Base-by-base conservation (phyloP, 139 green algal species). In the Chlorella sp. region DNA sequence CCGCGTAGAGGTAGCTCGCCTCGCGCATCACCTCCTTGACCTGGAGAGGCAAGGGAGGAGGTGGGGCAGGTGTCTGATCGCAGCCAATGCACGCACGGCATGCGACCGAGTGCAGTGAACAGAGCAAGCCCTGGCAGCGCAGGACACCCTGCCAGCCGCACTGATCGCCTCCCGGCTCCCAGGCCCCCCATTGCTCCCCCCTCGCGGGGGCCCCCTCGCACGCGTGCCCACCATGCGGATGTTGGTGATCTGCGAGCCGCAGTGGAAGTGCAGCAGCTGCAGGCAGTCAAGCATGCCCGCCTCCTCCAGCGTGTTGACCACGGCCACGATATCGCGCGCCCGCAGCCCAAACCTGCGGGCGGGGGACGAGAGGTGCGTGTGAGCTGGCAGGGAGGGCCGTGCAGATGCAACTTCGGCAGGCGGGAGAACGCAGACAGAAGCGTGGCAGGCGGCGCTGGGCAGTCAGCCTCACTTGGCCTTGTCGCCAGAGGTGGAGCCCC, bases 1-100 rank as follows among this genome's bases (percentile, higher is more conserved):
- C 88, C 7, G 78, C 81, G 56, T 90, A 93, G 15, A 93, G 70
- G 67, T 79, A 79, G 53, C 71, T 79, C 31, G 80, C 88, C 68
- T 92, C 88, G 15, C 84, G 80, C 82, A 91, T 86, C 25, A 89
- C 88, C 61, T 88, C 84, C 78, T 90, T 90, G 31, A 92, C 71
- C 69, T 76, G 43, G 40, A 23, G 33, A 27, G 36, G 1, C 59
- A 66, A 45, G 29, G 33, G 58, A 9, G 27, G 31, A 9, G 56
- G 5, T 23, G 56, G 14, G 35, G 53, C 53, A 61, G 53, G 27
- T 14, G 36, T 8, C 25, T 63, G 56, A 8, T 8, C 17, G 5
- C 56, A 8, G 3, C 29, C n/a, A 2, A n/a, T n/a, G n/a, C n/a
- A n/a, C n/a, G n/a, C n/a, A n/a, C n/a, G n/a, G n/a, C n/a, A n/a